A percentile compares a stretch with the other conserved stretches of the same genome.
phyloP scores from a whole-genome alignment of 1,284 basidiomycete genomes.

The Boletus putidus region DNA sequence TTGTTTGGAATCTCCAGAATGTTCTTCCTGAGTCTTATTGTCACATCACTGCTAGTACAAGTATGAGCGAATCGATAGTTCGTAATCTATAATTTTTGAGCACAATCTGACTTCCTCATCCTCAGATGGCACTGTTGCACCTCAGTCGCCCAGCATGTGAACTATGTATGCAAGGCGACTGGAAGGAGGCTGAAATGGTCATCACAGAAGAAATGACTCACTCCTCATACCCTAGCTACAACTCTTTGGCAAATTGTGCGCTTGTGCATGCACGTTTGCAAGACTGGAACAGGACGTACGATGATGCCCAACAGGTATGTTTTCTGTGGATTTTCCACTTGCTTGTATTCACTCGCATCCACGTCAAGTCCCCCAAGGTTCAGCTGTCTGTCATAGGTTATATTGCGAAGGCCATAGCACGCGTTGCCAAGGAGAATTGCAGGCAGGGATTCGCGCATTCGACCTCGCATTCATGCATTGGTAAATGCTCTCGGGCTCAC shows the following conservation, averaged over 20 bases:
- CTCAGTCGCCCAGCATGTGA: neutral
- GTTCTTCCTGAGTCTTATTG: neutral
- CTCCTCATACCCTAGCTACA: neutral
- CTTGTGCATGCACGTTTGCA: neutral
- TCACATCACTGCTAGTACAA: neutral
- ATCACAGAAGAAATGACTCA: constrained; percentile 2
- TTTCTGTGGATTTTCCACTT: neutral
- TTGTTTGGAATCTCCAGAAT: constrained; percentile 10
- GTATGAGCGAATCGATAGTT: neutral
- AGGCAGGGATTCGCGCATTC: neutral
- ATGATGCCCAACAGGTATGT: constrained; percentile 6
- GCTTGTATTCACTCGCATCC: neutral
- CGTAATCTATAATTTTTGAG: neutral
- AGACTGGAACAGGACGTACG: neutral
- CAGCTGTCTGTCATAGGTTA: neutral
- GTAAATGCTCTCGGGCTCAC: neutral
- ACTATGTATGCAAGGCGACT: neutral
- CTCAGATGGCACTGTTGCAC: neutral
- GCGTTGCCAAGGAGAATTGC: neutral
- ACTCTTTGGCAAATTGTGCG: neutral
- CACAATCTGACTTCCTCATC: neutral
- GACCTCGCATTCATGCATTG: constrained; percentile 3
- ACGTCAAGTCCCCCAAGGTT: neutral
- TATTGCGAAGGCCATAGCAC: constrained; percentile 1
- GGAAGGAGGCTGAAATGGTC: neutral